Base-by-base conservation (phyloP, 768 basidiomycete species). In the Paxillus involutus region DNA sequence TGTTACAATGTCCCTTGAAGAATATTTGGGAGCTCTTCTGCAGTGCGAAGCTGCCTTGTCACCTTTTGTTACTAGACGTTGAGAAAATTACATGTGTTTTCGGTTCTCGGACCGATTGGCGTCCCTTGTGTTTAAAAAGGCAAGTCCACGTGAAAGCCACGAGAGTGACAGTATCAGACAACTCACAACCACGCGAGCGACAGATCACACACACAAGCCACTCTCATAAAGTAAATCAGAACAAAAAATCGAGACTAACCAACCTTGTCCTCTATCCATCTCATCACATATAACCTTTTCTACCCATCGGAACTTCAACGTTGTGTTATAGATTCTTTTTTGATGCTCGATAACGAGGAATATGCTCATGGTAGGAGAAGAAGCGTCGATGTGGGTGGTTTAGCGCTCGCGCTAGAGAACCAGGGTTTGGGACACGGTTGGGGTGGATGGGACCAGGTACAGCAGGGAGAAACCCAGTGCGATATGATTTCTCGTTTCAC, bases 371-470 rank as follows among this genome's bases (percentile, higher is more conserved):
- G 64, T 36, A 73, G 82, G 54, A 77, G 94, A 49, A 76, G 90
- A 44, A 94, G 90, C 66, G 92, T 94, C 52, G 94, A 98, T 71
- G 80, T 91, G 41, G 94, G 94, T 12, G 94, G 94, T 32, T 80
- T 98, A 54, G 84, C 86, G 53, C 85, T 93, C 46, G 92, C 93
- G 0, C 81, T 89, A 47, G 77, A 74, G 53, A 82, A 81, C 59
- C 74, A 70, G 44, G 82, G 81, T 41, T 74, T 81, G 55, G 87
- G 90, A 26, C 81, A 83, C 63, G 88, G 88, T 36, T 88, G 90
- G 88, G 79, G 84, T 39, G 77, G 82, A 41, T 76, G 81, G 77
- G 80, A 80, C 45, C 74, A 80, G 67, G 63, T 73, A 47, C 60
- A 80, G 61, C 45, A 75, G 68, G 71, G 76, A 75, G 65, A 71